Conservation (phyloP, 257 asterid genomes). For the Dorcoceras hygrometricum region DNA sequence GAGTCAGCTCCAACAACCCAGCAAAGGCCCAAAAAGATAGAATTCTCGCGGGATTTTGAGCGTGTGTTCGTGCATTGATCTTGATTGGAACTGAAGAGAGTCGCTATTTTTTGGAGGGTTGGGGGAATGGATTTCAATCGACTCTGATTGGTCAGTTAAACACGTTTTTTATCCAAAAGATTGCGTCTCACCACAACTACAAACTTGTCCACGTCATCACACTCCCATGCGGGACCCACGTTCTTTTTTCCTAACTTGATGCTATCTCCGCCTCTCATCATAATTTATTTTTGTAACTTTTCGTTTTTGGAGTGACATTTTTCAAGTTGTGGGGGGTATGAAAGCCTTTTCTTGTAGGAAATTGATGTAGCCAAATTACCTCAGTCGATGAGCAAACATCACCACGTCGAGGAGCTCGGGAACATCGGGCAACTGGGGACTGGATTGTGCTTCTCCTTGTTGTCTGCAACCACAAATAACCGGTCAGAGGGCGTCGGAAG, state of each 20-base stretch:
- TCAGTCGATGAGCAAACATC: too few species aligned
- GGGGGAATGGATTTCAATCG: slow-evolving; percentile 51
- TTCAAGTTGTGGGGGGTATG: too few species aligned
- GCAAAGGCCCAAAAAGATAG: slow-evolving; percentile 26
- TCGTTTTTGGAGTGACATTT: too few species aligned
- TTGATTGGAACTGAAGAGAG: not conserved
- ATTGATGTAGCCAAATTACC: too few species aligned
- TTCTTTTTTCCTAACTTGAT: too few species aligned
- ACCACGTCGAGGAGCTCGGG: too few species aligned
- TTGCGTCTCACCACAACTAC: slow-evolving; percentile 24
- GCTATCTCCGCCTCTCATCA: not conserved
- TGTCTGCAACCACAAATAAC: too few species aligned
- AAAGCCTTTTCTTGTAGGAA: too few species aligned
- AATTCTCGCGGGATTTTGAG: slow-evolving; percentile 1
- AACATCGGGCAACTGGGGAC: too few species aligned
- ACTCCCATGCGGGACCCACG: not conserved
- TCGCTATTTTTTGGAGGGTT: not conserved
- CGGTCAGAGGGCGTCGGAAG: too few species aligned
- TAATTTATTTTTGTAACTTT: too few species aligned
- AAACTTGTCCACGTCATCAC: not conserved
- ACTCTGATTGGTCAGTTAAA: slow-evolving; percentile 55
- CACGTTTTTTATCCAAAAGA: slow-evolving; percentile 83
- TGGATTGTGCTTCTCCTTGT: too few species aligned
- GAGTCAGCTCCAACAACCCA: slow-evolving; percentile 8
- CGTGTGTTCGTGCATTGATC: slow-evolving; percentile 10